Conservation (phyloP, 1,284 basidiomycete genomes). For the Irpex lacteus region DNA sequence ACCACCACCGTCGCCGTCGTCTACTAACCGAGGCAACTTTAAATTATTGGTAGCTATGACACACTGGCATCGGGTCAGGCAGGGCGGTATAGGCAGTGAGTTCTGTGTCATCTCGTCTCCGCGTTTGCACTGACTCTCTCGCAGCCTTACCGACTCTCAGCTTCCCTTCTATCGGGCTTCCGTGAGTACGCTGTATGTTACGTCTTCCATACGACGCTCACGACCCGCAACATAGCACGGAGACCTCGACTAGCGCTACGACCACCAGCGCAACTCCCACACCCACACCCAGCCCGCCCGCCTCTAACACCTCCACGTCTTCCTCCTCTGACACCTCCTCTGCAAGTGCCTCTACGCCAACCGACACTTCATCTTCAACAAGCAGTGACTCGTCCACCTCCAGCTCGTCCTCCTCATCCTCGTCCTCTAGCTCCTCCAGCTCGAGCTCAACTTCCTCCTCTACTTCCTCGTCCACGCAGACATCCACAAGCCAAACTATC, state of each 20-base stretch:
- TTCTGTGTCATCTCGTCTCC: neutral
- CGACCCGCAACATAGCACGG: neutral
- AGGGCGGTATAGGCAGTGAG: neutral
- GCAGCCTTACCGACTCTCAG: neutral
- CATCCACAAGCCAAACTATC: neutral
- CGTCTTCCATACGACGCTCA: neutral
- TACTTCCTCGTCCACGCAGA: neutral
- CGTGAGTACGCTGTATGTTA: too few species aligned
- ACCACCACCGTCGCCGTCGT: neutral
- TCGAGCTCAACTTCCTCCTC: neutral
- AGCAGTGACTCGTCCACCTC: neutral
- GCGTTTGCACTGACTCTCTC: too few species aligned
- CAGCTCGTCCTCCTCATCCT: neutral
- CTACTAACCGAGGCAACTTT: neutral
- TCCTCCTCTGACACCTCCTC: conserved; percentile 1
- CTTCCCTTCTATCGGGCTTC: too few species aligned
- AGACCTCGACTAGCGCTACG: neutral
- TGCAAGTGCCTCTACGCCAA: neutral
- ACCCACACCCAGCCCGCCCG: neutral
- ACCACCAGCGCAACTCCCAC: neutral
- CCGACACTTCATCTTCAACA: neutral
- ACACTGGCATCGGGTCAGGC: neutral
- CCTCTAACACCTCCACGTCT: neutral
- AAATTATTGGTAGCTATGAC: neutral
- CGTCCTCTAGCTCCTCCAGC: neutral